Evolutionary conservation across 352 stramenopile genomes (phyloP), one percentile per base, ranked within the genome.

Genomic region (Phytophthora chlamydospora): DNA sequence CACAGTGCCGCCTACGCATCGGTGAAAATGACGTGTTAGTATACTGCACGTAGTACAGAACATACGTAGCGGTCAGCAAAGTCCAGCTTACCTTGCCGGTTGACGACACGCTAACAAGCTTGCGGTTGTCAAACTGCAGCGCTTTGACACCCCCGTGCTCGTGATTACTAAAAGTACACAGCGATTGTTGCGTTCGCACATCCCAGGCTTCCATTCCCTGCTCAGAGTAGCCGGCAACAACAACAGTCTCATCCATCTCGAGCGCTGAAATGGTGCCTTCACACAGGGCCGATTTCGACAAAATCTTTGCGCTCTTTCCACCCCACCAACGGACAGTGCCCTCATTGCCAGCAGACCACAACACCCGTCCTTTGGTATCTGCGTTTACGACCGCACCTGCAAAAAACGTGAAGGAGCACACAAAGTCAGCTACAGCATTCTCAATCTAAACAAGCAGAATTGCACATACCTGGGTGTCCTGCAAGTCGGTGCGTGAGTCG

Each of bases 161-260:
- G 4, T 57, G 58, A 62, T 78, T 92, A 54, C 85, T 94, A 72
- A 96, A 96, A 47, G 85, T 90, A 62, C 80, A 91, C 33, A 96
- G 62, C 11, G 88, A 73, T 54, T 96, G 88, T 66, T 96, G 88
- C 24, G 88, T 96, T 57, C 88, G 80, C 9, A 96, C 85, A 36
- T 96, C 88, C 88, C 88, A 96, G 8, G 88, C 81, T 52, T 96
- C 84, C 84, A 96, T 95, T 45, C 88, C 88, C 57, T 91, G 85
- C 34, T 82, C 73, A 3, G 58, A 78, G 71, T 95, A 96, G 44
- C 84, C 88, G 27, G 88, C 88, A 38, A 96, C 84, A 17, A 96
- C 88, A 12, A 94, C 84, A 29, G 83, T 93, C 49, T 96, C 88
- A 59, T 96, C 88, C 88, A 96, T 96, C 62, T 96, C 86, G 5